Conservation (phyloP, 2,329 filamentous ascomycete genomes). For the Dothideomycetes sp. region DNA sequence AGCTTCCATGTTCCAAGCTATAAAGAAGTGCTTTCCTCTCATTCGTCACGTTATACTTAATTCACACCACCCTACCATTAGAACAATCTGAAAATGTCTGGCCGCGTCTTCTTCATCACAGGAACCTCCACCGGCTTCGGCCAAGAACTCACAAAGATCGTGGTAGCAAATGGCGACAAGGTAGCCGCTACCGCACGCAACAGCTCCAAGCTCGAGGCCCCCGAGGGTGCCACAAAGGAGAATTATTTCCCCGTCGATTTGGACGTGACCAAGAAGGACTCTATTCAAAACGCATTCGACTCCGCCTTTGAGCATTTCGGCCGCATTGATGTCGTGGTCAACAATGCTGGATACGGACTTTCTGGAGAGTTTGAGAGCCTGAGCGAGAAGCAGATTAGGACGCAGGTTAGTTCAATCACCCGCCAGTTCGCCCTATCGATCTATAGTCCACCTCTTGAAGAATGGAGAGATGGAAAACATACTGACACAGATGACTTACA, state of each 20-base stretch:
- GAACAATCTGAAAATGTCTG: slow-evolving; percentile 4
- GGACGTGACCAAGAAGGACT: slow-evolving; percentile 37
- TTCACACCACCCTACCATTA: neutral
- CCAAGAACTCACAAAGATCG: slow-evolving; percentile 30
- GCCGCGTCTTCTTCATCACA: slow-evolving; percentile 33
- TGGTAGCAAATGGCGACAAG: slow-evolving; percentile 31
- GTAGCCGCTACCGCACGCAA: slow-evolving; percentile 36
- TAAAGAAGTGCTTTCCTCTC: neutral
- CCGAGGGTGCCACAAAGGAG: slow-evolving; percentile 28
- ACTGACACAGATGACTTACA: slow-evolving; percentile 21
- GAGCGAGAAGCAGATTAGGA: slow-evolving; percentile 36
- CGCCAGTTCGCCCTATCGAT: neutral
- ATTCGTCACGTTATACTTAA: neutral
- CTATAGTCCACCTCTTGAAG: neutral
- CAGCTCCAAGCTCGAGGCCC: slow-evolving; percentile 29
- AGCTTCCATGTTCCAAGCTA: neutral
- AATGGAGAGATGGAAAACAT: neutral
- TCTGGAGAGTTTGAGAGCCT: slow-evolving; percentile 42
- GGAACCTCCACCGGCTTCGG: slow-evolving; percentile 38
- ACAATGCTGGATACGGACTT: slow-evolving; percentile 51
- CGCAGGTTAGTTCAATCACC: slow-evolving; percentile 6
- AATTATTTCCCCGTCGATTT: slow-evolving; percentile 41
- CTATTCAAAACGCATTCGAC: slow-evolving; percentile 36
- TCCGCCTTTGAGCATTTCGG: slow-evolving; percentile 38
- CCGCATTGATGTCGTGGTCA: slow-evolving; percentile 48